These are phyloP conservation scores for Oryza australiensis DNA, from an alignment of 176 grass and related monocot genomes.

Conservation along the genomic window DNA sequence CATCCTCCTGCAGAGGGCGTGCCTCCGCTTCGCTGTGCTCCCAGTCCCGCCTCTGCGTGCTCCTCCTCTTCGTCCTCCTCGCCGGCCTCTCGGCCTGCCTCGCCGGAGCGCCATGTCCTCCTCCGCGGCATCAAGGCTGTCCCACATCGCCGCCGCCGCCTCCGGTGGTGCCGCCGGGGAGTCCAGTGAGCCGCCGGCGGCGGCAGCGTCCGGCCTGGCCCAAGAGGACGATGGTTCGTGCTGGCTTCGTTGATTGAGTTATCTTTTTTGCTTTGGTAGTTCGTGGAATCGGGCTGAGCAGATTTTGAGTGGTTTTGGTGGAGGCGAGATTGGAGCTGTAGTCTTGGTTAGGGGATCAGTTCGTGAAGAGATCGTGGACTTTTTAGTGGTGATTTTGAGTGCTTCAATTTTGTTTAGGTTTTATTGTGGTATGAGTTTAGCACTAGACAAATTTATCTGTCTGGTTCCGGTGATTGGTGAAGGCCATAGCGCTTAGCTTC, in stretches of 20 bases:
- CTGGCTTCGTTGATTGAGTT: background rate
- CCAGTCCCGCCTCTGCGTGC: conserved; percentile 36
- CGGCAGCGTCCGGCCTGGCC: conserved; percentile 23
- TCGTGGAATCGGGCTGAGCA: background rate
- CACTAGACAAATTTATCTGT: background rate
- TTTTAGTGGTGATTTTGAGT: conserved; percentile 9
- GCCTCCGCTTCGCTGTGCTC: conserved; percentile 52
- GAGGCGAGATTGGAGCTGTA: conserved; percentile 24
- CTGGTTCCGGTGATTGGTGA: background rate
- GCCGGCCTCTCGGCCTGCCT: conserved; percentile 35
- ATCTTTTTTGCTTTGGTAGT: conserved; percentile 4
- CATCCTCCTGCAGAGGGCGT: conserved; percentile 68
- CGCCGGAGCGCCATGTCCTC: conserved; percentile 41
- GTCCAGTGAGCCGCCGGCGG: conserved; percentile 32
- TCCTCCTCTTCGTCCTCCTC: conserved; percentile 30
- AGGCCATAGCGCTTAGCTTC: background rate
- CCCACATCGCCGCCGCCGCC: conserved; percentile 49
- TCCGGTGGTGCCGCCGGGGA: conserved; percentile 41
- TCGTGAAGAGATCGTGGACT: background rate
- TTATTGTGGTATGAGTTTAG: background rate
- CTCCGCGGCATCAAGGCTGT: conserved; percentile 53
- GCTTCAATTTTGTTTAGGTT: background rate
- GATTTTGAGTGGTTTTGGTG: conserved; percentile 9
- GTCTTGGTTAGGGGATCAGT: conserved; percentile 25
- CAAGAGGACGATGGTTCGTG: conserved; percentile 73